These are phyloP conservation scores for Rhododendron simsii DNA, from an alignment of 148 eudicot genomes.

Conservation along the genomic window DNA sequence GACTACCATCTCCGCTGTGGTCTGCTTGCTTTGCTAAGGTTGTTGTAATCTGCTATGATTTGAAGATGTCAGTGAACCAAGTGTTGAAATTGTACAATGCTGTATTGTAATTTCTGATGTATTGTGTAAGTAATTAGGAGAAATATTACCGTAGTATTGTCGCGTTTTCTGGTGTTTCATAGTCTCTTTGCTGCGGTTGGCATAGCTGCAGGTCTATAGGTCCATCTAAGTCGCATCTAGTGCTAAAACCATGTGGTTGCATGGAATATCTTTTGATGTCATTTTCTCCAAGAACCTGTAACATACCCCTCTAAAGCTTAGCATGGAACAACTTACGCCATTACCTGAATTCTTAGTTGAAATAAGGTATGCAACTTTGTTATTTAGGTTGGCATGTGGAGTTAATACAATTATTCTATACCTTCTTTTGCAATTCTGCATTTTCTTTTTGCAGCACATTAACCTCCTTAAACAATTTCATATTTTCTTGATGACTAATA, in stretches of 20 bases:
- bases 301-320: no score
- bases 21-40: constrained; percentile 15
- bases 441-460: not conserved
- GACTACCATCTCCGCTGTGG: not conserved
- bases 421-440: constrained; percentile 19
- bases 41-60: constrained; percentile 42
- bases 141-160: not conserved
- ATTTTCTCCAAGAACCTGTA: constrained; percentile 6
- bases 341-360: no score
- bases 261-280: constrained; percentile 15
- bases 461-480: not conserved
- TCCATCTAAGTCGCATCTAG: constrained; percentile 18
- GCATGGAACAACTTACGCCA: no score
- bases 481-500: not conserved
- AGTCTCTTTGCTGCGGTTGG: constrained; percentile 35
- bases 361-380: no score
- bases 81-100: not conserved
- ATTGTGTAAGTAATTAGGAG: not conserved
- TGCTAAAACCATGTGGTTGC: constrained; percentile 14
- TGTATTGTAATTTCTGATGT: not conserved
- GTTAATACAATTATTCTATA: constrained; percentile 23
- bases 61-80: constrained; percentile 1
- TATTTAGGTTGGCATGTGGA: no score
- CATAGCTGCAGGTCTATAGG: constrained; percentile 42
- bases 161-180: constrained; percentile 1